These are phyloP conservation scores for Murraya paniculata DNA, from an alignment of 345 rosid genomes.

Conservation along the genomic window DNA sequence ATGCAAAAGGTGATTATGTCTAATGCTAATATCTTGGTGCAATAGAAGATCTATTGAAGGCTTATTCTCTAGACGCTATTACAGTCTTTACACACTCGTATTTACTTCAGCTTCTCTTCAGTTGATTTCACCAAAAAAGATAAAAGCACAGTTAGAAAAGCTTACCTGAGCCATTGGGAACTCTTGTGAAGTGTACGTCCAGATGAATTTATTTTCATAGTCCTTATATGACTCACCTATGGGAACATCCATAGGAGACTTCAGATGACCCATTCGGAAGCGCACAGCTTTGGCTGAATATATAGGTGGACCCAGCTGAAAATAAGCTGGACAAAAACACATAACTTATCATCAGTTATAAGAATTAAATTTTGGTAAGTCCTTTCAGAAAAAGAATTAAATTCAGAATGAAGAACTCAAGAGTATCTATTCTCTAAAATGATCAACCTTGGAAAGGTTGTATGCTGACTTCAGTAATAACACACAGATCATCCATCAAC, in stretches of 20 bases:
- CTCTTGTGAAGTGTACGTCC: slow-evolving; percentile 85
- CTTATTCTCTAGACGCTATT: neutral
- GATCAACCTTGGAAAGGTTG: slow-evolving; percentile 76
- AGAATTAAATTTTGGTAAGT: neutral
- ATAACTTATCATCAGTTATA: slow-evolving; percentile 19
- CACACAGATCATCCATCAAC: slow-evolving; percentile 60
- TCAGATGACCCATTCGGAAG: slow-evolving; percentile 64
- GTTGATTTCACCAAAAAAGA: neutral
- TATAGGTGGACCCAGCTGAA: slow-evolving; percentile 66
- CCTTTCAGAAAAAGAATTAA: neutral
- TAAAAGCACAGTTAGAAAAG: neutral
- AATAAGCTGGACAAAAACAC: slow-evolving; percentile 56
- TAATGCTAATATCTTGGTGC: neutral
- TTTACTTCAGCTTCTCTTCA: neutral
- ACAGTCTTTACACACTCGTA: neutral
- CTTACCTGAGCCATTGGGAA: slow-evolving; percentile 93
- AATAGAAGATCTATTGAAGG: neutral
- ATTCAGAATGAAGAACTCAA: neutral
- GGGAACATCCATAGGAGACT: slow-evolving; percentile 21
- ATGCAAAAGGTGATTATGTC: no score
- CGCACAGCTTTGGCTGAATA: slow-evolving; percentile 78
- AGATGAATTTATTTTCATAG: slow-evolving; percentile 43
- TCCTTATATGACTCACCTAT: slow-evolving; percentile 29
- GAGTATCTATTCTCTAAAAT: slow-evolving; percentile 3
- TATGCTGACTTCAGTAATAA: slow-evolving; percentile 65